Evolutionary conservation across 2,329 filamentous ascomycete genomes (phyloP), one percentile per base, ranked within the genome.

Genomic region (Calonectria pseudoreteaudii): DNA sequence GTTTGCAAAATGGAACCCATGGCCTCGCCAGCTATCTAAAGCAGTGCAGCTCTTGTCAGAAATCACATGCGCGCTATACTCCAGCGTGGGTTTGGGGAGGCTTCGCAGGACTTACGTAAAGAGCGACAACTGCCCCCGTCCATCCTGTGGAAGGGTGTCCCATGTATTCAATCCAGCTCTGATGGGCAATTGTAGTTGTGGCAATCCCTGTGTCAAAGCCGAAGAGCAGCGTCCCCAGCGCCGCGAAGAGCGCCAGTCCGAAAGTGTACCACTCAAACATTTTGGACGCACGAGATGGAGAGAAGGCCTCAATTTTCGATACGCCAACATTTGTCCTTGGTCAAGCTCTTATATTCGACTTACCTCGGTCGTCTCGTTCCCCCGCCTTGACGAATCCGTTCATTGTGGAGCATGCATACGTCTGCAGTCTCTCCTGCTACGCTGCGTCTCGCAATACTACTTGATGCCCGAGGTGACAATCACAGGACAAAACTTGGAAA

Each of bases 81-180:
- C 52, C 11, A 56, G 30, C n/a, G 38, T 36, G n/a, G 20, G 23
- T 3, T 38, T 31, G 2, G 4, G 31, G 5, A 23, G n/a, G 23
- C 11, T n/a, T 23, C n/a, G 6, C 4, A 28, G 9, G 14, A 60
- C 56, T 60, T 60, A 60, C 56, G 56, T 60, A 60, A 23, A 60
- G 56, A 18, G 56, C 56, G 11, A 60, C 56, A 23, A 60, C 56
- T 16, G 56, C 34, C 7, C 56, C 56, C 1, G 56, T 60, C 56
- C 34, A 60, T 9, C 56, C 56, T 16, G 23, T 31, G 3, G 56
- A 60, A 10, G 56, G 56, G 26, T 60, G n/a, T 4, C 56, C 56
- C 56, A 60, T 60, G n/a, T 60, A 60, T 36, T 60, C 56, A 14
- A 60, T 28, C 56, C 56, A 60, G 34, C 56, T 60, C n/a, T 60